A percentile compares a stretch with the other conserved stretches of the same genome.
These are phyloP conservation scores for Septoria petroselini DNA, from an alignment of 2,329 filamentous ascomycete species.

Conservation along the genomic window DNA sequence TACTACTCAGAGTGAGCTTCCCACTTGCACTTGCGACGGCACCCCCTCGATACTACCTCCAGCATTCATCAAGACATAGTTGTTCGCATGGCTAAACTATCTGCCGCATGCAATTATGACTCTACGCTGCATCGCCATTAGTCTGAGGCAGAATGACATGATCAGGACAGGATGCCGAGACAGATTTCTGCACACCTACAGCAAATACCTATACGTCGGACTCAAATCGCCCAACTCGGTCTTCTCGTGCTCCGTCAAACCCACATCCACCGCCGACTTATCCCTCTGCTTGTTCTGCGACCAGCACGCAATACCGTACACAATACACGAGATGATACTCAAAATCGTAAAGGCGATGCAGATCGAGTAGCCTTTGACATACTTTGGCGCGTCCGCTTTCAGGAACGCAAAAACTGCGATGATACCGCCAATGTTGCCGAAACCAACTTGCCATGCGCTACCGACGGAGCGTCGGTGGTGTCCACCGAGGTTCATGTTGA, in stretches of 20 bases:
- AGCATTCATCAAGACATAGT: too few species aligned
- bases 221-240: conserved; percentile 58
- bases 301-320: conserved; percentile 60
- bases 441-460: conserved; percentile 52
- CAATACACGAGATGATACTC: conserved; percentile 58
- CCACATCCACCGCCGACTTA: conserved; percentile 45
- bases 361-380: conserved; percentile 71
- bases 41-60: too few species aligned
- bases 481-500: conserved; percentile 81
- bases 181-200: conserved; percentile 39
- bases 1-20: not conserved
- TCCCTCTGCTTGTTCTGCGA: conserved; percentile 61
- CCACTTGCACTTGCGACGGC: too few species aligned
- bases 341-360: conserved; percentile 70
- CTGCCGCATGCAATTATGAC: too few species aligned
- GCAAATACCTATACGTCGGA: conserved; percentile 59
- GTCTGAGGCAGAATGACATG: too few species aligned
- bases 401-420: conserved; percentile 53
- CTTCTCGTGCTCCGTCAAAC: conserved; percentile 61
- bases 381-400: conserved; percentile 62
- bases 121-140: too few species aligned
- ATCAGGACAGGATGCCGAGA: too few species aligned
- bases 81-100: too few species aligned
- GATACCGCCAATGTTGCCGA: conserved; percentile 52
- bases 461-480: conserved; percentile 51